A percentile compares a stretch with the other conserved stretches of the same genome.
Evolutionary conservation across 805 yeast genomes (phyloP).

Genomic region (Schizosaccharomyces cryophilus): DNA sequence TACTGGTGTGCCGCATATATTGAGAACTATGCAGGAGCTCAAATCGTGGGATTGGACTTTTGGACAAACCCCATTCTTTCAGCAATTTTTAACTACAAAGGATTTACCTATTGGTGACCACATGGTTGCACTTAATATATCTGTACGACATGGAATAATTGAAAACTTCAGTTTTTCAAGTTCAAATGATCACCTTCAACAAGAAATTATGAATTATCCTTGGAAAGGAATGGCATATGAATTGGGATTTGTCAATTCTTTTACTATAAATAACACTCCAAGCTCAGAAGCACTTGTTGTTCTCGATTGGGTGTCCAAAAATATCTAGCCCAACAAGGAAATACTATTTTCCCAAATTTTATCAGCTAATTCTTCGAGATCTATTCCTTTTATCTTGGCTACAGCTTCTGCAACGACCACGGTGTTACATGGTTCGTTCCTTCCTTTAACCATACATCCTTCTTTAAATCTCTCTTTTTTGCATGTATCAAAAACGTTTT

Average conservation of each 20-base stretch:
- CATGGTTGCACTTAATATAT: background rate
- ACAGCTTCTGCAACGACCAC: slow-evolving; percentile 56
- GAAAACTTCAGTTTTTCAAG: background rate
- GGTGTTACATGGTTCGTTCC: slow-evolving; percentile 82
- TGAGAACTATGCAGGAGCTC: slow-evolving; percentile 3
- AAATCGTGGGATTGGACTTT: slow-evolving; percentile 45
- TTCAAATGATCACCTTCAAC: background rate
- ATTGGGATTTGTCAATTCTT: background rate
- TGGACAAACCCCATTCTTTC: slow-evolving; percentile 55
- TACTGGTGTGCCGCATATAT: slow-evolving; percentile 3
- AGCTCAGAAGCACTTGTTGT: background rate
- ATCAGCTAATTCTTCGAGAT: slow-evolving; percentile 22
- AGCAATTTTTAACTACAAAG: slow-evolving; percentile 14
- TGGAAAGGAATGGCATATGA: background rate
- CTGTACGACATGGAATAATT: background rate
- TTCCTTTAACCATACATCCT: slow-evolving; percentile 36
- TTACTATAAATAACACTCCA: background rate
- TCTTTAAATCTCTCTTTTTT: slow-evolving; percentile 35
- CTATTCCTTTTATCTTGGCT: slow-evolving; percentile 23
- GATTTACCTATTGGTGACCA: slow-evolving; percentile 11
- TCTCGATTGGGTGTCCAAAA: background rate
- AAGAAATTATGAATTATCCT: background rate
- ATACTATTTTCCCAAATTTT: slow-evolving; percentile 29
- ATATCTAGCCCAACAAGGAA: slow-evolving; percentile 16
- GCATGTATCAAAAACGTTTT: background rate